Evolutionary conservation across 176 grass and related monocot genomes (phyloP).

Genomic region (Puccinellia tenuiflora): DNA sequence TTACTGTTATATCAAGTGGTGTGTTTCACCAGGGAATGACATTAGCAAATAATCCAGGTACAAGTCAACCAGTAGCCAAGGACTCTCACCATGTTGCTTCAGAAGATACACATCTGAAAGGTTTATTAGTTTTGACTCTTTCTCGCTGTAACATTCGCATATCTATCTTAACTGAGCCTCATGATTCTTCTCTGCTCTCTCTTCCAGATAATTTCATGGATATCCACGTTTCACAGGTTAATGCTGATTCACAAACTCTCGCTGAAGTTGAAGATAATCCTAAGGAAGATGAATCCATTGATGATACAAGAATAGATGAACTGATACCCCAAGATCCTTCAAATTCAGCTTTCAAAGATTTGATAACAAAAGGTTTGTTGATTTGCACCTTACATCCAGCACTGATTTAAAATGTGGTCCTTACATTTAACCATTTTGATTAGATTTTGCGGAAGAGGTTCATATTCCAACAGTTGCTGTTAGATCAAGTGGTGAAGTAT

Average conservation of each 20-base stretch:
- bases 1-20: neutral
- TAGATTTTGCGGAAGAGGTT: conserved; percentile 29
- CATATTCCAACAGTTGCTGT: neutral
- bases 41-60: neutral
- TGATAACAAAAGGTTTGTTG: conserved; percentile 8
- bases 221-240: conserved; percentile 15
- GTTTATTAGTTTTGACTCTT: conserved; percentile 21
- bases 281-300: conserved; percentile 10
- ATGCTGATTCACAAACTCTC: conserved; percentile 8
- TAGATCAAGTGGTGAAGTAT: conserved; percentile 29
- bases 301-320: conserved; percentile 17
- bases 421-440: conserved; percentile 13
- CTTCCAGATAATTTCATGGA: conserved; percentile 5
- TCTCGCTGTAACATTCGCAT: neutral
- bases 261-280: conserved; percentile 24
- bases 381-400: neutral
- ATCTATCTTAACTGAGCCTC: neutral
- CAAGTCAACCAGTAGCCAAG: conserved; percentile 11
- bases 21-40: neutral
- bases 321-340: conserved; percentile 20
- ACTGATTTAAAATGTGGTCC: neutral
- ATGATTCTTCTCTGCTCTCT: neutral
- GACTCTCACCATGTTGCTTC: conserved; percentile 10
- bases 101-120: conserved; percentile 33
- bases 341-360: conserved; percentile 19